Evolutionary conservation across 2,329 filamentous ascomycete genomes (phyloP), one percentile per base, ranked within the genome.

Genomic region (Colletotrichum neosansevieriae): DNA sequence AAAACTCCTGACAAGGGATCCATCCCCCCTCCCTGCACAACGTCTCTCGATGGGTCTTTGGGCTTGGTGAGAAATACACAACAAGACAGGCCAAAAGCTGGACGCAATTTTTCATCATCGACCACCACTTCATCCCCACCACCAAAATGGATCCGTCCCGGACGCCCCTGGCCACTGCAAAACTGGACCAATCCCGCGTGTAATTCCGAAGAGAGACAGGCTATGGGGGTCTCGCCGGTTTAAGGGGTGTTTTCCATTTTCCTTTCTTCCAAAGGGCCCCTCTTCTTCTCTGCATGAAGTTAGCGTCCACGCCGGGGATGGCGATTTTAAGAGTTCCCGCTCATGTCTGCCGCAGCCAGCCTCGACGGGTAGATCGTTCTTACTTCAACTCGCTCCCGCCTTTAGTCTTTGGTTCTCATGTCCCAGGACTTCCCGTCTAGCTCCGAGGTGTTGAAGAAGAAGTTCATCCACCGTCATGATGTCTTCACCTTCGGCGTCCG

Each of bases 301-400:
- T 49, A 32, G 63, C 57, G 57, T 65, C 57, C 24, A n/a, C 38
- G 40, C 15, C 10, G 24, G 59, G 44, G 21, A 45, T 38, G 59
- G 59, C 44, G 58, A 66, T 17, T 32, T 17, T 47, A 36, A 17
- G 15, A 15, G 51, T 36, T 63, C 59, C 59, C 64, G 45, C 59
- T 63, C 45, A 38, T 21, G 32, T 56, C 50, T 54, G 63, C 58
- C 40, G 64, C 51, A 32, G 61, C 58, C 51, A 32, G 61, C 58
- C 15, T 49, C 17, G 2, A 51, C 17, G 42, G 45, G 57, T 53
- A 61, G 58, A 61, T 44, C 45, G 21, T 67, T 63, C 29, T n/a
- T 42, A 54, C 60, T 59, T 68, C 17, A 44, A 68, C 38, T 29
- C 45, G 12, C 36, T 40, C 6, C 13, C n/a, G n/a, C 17, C 19